Evolutionary conservation across 208 protist species (phyloP), one percentile per base, ranked within the genome.

Genomic region (Acanthamoeba royreba): DNA sequence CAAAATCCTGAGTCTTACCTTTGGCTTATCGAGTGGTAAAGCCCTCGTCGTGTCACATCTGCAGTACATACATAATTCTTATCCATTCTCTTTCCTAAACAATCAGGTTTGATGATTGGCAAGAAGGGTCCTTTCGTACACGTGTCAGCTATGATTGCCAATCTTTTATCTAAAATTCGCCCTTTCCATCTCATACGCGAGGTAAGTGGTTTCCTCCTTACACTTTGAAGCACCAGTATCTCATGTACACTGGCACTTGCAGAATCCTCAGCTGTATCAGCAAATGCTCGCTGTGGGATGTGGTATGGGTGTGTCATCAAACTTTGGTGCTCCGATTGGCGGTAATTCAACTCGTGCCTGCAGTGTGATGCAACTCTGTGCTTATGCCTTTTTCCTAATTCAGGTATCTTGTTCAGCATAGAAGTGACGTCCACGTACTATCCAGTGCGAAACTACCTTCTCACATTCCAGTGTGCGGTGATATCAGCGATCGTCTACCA

Each of bases 361-460:
- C n/a, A n/a, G n/a, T n/a, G n/a, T n/a, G n/a, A n/a, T n/a, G n/a
- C n/a, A n/a, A n/a, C n/a, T n/a, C n/a, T n/a, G n/a, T n/a, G n/a
- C n/a, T n/a, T n/a, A n/a, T n/a, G n/a, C n/a, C n/a, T n/a, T n/a
- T n/a, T n/a, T n/a, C n/a, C n/a, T n/a, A n/a, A n/a, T n/a, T n/a
- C 46, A 40, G 96, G 96, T 43, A 83, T 97, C 33, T 17, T 97
- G 2, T 96, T 97, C 69, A 93, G 77, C 42, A 96, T 97, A 31
- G 96, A 97, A 55, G 94, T 96, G 0, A 97, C 96, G 28, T 92
- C 94, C 15, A 97, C 96, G 5, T 97, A 95, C 40, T 97, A 95
- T 85, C 61, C 93, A n/a, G 94, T 97, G 15, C 47, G 43, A 13
- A 96, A 95, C 74, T 96, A 93, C 86, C 81, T 93, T 42, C 58